Conservation (phyloP, 306 rosid species). For the Quercus suber region DNA sequence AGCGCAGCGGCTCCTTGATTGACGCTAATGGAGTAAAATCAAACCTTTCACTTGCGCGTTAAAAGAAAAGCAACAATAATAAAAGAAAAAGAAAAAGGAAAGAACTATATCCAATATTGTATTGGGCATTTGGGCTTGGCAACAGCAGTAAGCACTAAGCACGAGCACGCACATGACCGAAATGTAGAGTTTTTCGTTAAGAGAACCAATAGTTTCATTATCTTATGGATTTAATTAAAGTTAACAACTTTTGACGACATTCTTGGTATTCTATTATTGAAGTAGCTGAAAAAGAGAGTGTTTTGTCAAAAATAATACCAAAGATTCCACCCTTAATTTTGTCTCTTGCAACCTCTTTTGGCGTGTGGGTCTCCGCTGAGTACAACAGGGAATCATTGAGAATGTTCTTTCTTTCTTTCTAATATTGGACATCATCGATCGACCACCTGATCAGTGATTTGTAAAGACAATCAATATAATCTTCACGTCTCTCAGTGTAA, state of each 20-base stretch:
- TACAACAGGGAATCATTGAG: neutral
- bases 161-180: slow-evolving; percentile 34
- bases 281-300: neutral
- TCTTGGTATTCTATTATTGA: neutral
- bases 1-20: slow-evolving; percentile 32
- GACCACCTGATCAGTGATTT: neutral
- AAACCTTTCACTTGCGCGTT: slow-evolving; percentile 9
- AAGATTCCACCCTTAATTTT: slow-evolving; percentile 11
- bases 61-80: neutral
- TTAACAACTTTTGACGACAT: slow-evolving; percentile 1
- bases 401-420: neutral
- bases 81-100: neutral
- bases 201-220: no score
- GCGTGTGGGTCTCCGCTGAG: neutral
- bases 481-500: neutral
- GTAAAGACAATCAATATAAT: neutral
- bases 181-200: neutral
- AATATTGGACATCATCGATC: slow-evolving; percentile 1
- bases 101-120: neutral
- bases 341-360: slow-evolving; percentile 4
- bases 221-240: neutral
- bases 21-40: slow-evolving; percentile 24
- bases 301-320: neutral
- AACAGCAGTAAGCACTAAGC: slow-evolving; percentile 6
- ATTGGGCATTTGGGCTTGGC: neutral